These are phyloP conservation scores for Coemansia sp. DNA, from an alignment of 192 early-diverging fungal species.

Conservation along the genomic window DNA sequence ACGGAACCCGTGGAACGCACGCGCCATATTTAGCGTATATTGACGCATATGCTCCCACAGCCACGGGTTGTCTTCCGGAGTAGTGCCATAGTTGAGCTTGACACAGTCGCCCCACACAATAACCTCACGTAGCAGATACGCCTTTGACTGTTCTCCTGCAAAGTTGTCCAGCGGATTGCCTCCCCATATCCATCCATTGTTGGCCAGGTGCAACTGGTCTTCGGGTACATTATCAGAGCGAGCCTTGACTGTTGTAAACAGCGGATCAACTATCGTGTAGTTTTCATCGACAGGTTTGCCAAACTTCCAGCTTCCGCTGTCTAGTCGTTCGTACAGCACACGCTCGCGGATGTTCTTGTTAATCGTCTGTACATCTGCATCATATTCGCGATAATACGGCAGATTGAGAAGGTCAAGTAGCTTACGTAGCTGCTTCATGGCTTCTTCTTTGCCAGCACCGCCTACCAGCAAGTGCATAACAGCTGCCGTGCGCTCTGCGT, in stretches of 20 bases:
- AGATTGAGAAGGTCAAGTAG: slow-evolving; percentile 89
- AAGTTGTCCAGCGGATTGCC: slow-evolving; percentile 90
- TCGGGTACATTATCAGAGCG: slow-evolving; percentile 58
- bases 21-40: slow-evolving; percentile 88
- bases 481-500: slow-evolving; percentile 28
- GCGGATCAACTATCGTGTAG: slow-evolving; percentile 84
- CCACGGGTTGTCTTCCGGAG: slow-evolving; percentile 87
- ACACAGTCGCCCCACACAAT: slow-evolving; percentile 99
- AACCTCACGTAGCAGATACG: slow-evolving; percentile 91
- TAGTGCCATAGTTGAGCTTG: slow-evolving; percentile 90
- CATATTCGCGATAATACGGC: slow-evolving; percentile 80
- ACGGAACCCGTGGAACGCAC: slow-evolving; percentile 91
- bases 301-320: slow-evolving; percentile 73
- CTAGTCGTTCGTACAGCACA: slow-evolving; percentile 81
- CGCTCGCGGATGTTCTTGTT: slow-evolving; percentile 73
- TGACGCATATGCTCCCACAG: slow-evolving; percentile 90
- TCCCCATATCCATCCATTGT: slow-evolving; percentile 98
- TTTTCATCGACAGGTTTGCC: slow-evolving; percentile 72
- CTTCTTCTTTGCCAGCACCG: slow-evolving; percentile 16
- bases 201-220: slow-evolving; percentile 78
- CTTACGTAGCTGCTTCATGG: slow-evolving; percentile 54
- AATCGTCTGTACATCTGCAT: slow-evolving; percentile 71
- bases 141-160: slow-evolving; percentile 80
- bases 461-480: slow-evolving; percentile 32
- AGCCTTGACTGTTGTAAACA: slow-evolving; percentile 89